phyloP scores from a whole-genome alignment of 306 rosid genomes.

The Potentilla sterilis region DNA sequence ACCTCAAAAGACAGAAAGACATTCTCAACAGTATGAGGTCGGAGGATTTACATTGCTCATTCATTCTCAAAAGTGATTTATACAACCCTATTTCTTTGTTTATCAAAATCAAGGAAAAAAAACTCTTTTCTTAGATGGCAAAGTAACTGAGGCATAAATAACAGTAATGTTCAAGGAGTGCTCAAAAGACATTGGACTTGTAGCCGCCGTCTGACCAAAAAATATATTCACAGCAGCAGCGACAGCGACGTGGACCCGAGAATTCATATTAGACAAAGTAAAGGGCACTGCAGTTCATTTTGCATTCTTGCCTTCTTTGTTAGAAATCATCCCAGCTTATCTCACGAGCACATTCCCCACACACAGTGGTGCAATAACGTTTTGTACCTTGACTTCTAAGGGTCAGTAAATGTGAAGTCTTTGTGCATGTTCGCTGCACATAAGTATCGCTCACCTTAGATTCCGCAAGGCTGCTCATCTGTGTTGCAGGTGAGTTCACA shows the following conservation, averaged over 20 bases:
- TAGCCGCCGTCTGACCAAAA: slow-evolving; percentile 5
- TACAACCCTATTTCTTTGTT: neutral
- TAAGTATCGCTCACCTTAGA: slow-evolving; percentile 40
- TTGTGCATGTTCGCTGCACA: slow-evolving; percentile 70
- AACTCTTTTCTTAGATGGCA: too few relatives aligned
- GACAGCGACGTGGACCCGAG: slow-evolving; percentile 21
- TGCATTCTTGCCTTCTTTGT: slow-evolving; percentile 34
- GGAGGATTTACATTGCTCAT: slow-evolving; percentile 5
- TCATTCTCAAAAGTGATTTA: neutral
- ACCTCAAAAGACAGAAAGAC: too few relatives aligned
- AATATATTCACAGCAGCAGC: slow-evolving; percentile 2
- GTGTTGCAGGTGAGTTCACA: slow-evolving; percentile 28
- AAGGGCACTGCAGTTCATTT: slow-evolving; percentile 21
- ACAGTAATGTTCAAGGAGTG: neutral
- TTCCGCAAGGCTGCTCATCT: slow-evolving; percentile 24
- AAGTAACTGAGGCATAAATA: too few relatives aligned
- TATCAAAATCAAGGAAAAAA: too few relatives aligned
- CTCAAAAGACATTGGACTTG: slow-evolving; percentile 21
- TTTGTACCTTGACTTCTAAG: slow-evolving; percentile 89
- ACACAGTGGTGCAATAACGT: slow-evolving; percentile 66
- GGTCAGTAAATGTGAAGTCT: slow-evolving; percentile 75
- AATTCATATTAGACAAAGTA: slow-evolving; percentile 10
- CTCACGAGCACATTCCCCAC: slow-evolving; percentile 93
- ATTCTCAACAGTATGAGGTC: too few relatives aligned
- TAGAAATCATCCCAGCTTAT: slow-evolving; percentile 77